Evolutionary conservation across 495 filamentous ascomycete genomes (phyloP).

Genomic region (Podospora fimiseda): DNA sequence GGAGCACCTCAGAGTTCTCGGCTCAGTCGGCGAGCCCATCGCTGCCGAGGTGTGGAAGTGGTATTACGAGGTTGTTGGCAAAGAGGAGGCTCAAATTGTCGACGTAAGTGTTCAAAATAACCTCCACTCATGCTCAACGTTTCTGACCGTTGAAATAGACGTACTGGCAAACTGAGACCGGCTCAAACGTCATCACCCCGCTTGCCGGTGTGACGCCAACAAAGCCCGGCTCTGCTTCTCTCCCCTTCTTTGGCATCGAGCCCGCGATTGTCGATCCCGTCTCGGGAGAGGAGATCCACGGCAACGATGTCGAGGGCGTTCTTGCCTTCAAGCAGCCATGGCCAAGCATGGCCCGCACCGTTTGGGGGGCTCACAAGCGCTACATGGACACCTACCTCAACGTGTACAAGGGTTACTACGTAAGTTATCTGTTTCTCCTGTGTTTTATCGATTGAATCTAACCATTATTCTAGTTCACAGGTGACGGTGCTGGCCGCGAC

Average conservation of each 20-base stretch:
- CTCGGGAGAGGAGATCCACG: slow-evolving; percentile 85
- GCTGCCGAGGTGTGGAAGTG: slow-evolving; percentile 99
- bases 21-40: slow-evolving; percentile 97
- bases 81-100: slow-evolving; percentile 85
- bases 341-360: slow-evolving; percentile 98
- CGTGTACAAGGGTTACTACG: slow-evolving; percentile 97
- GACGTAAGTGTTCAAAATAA: slow-evolving; percentile 63
- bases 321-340: slow-evolving; percentile 97
- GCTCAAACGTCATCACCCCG: slow-evolving; percentile 82
- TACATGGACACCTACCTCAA: slow-evolving; percentile 99
- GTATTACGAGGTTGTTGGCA: slow-evolving; percentile 96
- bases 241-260: slow-evolving; percentile 97
- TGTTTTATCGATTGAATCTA: too few relatives aligned
- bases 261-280: slow-evolving; percentile 97
- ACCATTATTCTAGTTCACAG: slow-evolving; percentile 70
- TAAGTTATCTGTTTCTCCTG: slow-evolving; percentile 41
- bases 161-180: slow-evolving; percentile 99
- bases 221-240: slow-evolving; percentile 69
- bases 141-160: slow-evolving; percentile 52
- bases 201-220: slow-evolving; percentile 71
- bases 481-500: slow-evolving; percentile 93
- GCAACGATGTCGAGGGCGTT: slow-evolving; percentile 97
- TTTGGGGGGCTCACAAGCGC: slow-evolving; percentile 95
- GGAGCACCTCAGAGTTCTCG: slow-evolving; percentile 81
- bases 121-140: neutral